These are phyloP conservation scores for Wickerhamiella kurtzmanii DNA, from an alignment of 805 yeast genomes.

Conservation along the genomic window DNA sequence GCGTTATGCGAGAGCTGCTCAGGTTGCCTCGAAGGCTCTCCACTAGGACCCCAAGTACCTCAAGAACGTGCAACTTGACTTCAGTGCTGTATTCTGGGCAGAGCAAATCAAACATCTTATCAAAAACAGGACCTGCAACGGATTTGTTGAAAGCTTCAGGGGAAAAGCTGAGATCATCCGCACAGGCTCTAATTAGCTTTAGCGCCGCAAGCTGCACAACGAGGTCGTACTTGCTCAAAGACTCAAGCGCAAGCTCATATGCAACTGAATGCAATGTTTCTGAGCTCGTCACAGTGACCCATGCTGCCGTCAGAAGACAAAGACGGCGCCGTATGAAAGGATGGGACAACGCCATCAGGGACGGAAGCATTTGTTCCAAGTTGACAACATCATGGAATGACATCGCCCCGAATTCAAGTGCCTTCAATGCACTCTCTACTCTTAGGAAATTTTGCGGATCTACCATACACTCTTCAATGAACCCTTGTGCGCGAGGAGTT, in stretches of 20 bases:
- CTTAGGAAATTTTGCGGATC: slow-evolving; percentile 38
- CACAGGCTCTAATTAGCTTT: slow-evolving; percentile 49
- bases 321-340: slow-evolving; percentile 73
- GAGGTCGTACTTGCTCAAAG: slow-evolving; percentile 35
- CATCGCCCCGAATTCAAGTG: slow-evolving; percentile 65
- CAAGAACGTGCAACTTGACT: slow-evolving; percentile 59
- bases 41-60: slow-evolving; percentile 46
- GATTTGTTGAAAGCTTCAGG: slow-evolving; percentile 49
- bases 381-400: slow-evolving; percentile 40
- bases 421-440: slow-evolving; percentile 69
- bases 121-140: slow-evolving; percentile 40
- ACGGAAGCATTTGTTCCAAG: slow-evolving; percentile 49
- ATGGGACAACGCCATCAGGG: slow-evolving; percentile 46
- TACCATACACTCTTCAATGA: slow-evolving; percentile 24
- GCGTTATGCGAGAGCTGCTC: slow-evolving; percentile 14
- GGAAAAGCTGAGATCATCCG: slow-evolving; percentile 81
- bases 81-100: slow-evolving; percentile 45
- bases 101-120: slow-evolving; percentile 37
- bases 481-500: slow-evolving; percentile 41
- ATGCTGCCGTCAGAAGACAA: slow-evolving; percentile 62
- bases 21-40: slow-evolving; percentile 24
- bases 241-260: slow-evolving; percentile 45
- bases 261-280: slow-evolving; percentile 40
- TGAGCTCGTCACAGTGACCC: slow-evolving; percentile 57
- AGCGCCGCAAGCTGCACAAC: slow-evolving; percentile 72